Percentiles rank a stretch among this genome's conserved stretches.
phyloP scores from a whole-genome alignment of 441 rosid genomes.

The Syzygium malaccense region DNA sequence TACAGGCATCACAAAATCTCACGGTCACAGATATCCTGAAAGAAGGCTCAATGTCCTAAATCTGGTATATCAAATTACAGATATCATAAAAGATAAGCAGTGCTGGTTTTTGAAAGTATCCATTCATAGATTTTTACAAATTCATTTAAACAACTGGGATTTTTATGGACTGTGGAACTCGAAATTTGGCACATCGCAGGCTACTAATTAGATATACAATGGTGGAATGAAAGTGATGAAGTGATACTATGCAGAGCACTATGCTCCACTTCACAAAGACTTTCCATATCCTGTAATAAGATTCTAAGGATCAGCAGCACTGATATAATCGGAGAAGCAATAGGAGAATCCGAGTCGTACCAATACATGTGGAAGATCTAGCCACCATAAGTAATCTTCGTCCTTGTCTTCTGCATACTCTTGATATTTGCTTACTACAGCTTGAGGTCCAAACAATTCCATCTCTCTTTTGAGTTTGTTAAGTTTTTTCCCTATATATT shows the following conservation, averaged over 20 bases:
- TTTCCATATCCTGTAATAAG: neutral
- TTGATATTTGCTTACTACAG: slow-evolving; percentile 80
- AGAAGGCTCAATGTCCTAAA: neutral
- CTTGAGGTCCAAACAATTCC: slow-evolving; percentile 93
- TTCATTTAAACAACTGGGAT: neutral
- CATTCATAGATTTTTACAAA: neutral
- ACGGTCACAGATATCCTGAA: neutral
- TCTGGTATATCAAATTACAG: neutral
- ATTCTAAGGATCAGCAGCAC: neutral
- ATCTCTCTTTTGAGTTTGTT: slow-evolving; percentile 77
- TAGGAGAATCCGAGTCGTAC: slow-evolving; percentile 28
- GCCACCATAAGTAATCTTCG: slow-evolving; percentile 94
- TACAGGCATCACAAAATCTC: neutral
- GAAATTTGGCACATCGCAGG: neutral
- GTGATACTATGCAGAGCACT: neutral
- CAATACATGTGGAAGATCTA: slow-evolving; percentile 84
- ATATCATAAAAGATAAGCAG: neutral
- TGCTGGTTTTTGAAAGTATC: neutral
- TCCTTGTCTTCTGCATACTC: slow-evolving; percentile 75
- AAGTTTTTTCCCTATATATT: slow-evolving; percentile 72
- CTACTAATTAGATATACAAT: neutral
- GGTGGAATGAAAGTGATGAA: neutral
- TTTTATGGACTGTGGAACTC: neutral
- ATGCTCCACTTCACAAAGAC: neutral
- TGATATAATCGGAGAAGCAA: neutral